Percentiles rank a stretch among this genome's conserved stretches.
These are phyloP conservation scores for Misopates orontium DNA, from an alignment of 257 asterid genomes.

Conservation along the genomic window DNA sequence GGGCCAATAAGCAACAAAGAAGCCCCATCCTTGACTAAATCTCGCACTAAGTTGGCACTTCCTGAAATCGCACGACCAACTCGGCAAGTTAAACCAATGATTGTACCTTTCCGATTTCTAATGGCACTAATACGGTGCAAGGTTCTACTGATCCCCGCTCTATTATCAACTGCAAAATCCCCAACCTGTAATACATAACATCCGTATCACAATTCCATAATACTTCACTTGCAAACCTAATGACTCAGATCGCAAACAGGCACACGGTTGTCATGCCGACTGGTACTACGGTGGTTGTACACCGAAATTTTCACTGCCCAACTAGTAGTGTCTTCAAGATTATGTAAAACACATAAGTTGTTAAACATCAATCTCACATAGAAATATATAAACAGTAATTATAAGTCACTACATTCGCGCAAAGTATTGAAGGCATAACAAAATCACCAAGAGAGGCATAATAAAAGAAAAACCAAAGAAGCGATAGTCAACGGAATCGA, in stretches of 20 bases:
- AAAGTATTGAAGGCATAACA: too few species aligned
- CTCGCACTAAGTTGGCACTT: slow-evolving; percentile 80
- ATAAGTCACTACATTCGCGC: too few species aligned
- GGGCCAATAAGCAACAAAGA: slow-evolving; percentile 90
- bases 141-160: slow-evolving; percentile 96
- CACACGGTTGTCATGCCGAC: too few species aligned
- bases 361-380: too few species aligned
- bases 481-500: background rate
- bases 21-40: slow-evolving; percentile 76
- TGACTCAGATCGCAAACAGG: too few species aligned
- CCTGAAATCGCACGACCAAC: slow-evolving; percentile 94
- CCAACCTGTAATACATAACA: slow-evolving; percentile 63
- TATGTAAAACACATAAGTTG: too few species aligned
- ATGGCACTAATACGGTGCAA: slow-evolving; percentile 93
- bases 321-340: too few species aligned
- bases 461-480: background rate
- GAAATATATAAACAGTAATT: too few species aligned
- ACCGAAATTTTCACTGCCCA: too few species aligned
- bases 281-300: too few species aligned
- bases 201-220: slow-evolving; percentile 10
- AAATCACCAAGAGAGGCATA: too few species aligned
- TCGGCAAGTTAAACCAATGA: slow-evolving; percentile 93
- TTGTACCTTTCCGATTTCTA: slow-evolving; percentile 77
- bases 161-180: slow-evolving; percentile 88
- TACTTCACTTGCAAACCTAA: slow-evolving; percentile 2